A percentile compares a stretch with the other conserved stretches of the same genome.
phyloP scores from a whole-genome alignment of 306 rosid genomes.

The Trifolium subterraneum region DNA sequence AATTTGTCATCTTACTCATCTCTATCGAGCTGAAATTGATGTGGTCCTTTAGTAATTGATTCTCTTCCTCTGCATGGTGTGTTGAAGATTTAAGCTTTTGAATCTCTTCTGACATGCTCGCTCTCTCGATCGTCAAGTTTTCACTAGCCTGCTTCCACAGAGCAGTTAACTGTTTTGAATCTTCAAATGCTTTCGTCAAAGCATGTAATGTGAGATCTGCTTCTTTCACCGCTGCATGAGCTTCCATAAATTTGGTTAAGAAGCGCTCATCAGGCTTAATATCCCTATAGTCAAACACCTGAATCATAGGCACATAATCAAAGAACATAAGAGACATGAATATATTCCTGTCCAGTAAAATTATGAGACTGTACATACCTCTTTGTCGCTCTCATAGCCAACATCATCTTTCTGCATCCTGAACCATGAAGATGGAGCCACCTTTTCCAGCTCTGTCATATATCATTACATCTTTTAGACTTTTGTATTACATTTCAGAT shows the following conservation, averaged over 20 bases:
- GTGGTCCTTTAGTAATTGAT: conserved; percentile 57
- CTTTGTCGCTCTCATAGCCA: conserved; percentile 35
- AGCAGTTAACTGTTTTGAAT: conserved; percentile 66
- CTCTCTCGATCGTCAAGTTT: conserved; percentile 63
- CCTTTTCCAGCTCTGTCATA: conserved; percentile 60
- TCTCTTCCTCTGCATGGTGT: conserved; percentile 64
- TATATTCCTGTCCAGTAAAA: conserved; percentile 27
- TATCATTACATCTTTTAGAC: conserved; percentile 43
- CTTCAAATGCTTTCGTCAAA: conserved; percentile 78
- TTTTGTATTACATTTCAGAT: conserved; percentile 27
- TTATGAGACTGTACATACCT: conserved; percentile 53
- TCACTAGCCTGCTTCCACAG: conserved; percentile 75
- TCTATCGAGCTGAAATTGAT: conserved; percentile 57
- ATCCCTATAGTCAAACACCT: conserved; percentile 55
- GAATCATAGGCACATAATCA: conserved; percentile 39
- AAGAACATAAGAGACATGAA: conserved; percentile 38
- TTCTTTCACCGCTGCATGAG: conserved; percentile 70
- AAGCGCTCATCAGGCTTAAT: conserved; percentile 49
- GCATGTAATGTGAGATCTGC: conserved; percentile 84
- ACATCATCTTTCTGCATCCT: conserved; percentile 51
- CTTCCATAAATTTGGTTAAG: conserved; percentile 74
- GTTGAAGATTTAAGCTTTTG: conserved; percentile 62
- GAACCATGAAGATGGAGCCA: conserved; percentile 44
- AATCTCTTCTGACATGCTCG: conserved; percentile 65
- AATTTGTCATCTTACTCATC: conserved; percentile 62